phyloP scores from a whole-genome alignment of 345 rosid genomes.

The Clarkia xantiana region DNA sequence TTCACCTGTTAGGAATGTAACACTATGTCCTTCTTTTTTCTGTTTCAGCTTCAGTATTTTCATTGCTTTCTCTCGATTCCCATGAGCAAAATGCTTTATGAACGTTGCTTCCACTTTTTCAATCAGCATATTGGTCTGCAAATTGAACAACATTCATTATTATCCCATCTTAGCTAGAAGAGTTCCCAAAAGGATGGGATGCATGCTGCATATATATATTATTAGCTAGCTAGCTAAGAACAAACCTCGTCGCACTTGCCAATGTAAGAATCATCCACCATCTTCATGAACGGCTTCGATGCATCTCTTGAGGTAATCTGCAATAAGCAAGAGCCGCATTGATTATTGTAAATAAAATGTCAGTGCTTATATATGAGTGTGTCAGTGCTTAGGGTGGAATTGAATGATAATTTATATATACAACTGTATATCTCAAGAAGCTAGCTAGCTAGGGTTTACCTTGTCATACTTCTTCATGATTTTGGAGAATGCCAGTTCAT shows the following conservation, averaged over 20 bases:
- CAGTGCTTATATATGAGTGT: too few species aligned
- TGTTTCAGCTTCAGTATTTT: slow-evolving; percentile 37
- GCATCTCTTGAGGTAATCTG: slow-evolving; percentile 54
- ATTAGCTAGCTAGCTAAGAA: too few species aligned
- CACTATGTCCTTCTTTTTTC: slow-evolving; percentile 48
- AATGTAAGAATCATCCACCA: slow-evolving; percentile 58
- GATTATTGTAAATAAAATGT: not conserved
- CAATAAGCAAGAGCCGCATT: not conserved
- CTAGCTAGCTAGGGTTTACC: slow-evolving; percentile 22
- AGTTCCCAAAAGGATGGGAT: too few species aligned
- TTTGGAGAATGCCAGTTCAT: slow-evolving; percentile 60
- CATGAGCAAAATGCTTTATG: slow-evolving; percentile 62
- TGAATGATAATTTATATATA: too few species aligned
- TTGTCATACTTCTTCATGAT: slow-evolving; percentile 85
- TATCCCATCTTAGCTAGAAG: too few species aligned
- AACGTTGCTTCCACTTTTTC: slow-evolving; percentile 48
- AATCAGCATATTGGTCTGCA: slow-evolving; percentile 50
- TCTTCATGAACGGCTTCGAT: slow-evolving; percentile 35
- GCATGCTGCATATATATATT: too few species aligned
- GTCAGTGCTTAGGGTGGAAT: too few species aligned
- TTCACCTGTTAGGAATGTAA: slow-evolving; percentile 59
- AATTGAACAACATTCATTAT: too few species aligned
- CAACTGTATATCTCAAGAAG: too few species aligned
- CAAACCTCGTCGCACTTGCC: slow-evolving; percentile 58
- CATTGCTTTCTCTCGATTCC: slow-evolving; percentile 64